Base-by-base conservation (phyloP, 2,329 filamentous ascomycete genomes). In the Phyllosticta citriasiana region DNA sequence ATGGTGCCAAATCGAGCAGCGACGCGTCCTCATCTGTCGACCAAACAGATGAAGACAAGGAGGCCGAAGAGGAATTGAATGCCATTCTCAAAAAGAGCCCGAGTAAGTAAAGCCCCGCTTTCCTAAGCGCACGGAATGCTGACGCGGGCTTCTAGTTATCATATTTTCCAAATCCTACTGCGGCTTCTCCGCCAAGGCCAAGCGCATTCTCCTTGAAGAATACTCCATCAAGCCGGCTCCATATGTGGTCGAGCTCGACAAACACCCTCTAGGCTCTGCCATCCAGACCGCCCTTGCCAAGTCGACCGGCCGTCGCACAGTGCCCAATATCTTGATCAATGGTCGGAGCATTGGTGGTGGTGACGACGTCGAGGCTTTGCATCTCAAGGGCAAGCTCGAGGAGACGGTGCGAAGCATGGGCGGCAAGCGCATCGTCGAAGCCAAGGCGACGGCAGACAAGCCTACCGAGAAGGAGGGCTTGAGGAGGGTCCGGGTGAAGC, bases 121-220 rank as follows among this genome's bases (percentile, higher is more conserved):
- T 6, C 24, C 12, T n/a, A 7, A 8, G 19, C 26, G 19, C n/a
- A 24, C 22, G 27, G 14, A 25, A 16, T 26, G 55, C 35, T 12
- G 40, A 40, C 35, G 3, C 52, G 66, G 83, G 77, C 55, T 64
- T 68, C 63, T 66, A 94, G 91, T 97, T 63, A 89, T 97, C 72
- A 90, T 99, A 68, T 97, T 97, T 78, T 96, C 91, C 65, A 97
- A 99, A 76, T 84, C 88, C 1, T 96, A 93, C 77, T 99, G 94
- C 74, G 91, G 88, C 0, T 87, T 84, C 76, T 97, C 91, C 57
- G 88, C 86, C 71, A 86, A 85, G 67, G 94, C 94, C 54, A 99
- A 99, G 76, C 80, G 81, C 53, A 83, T 97, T 61, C 83, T 99
- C 51, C 84, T 96, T 52, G 84, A 92, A 24, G 87, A 88, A 67